Percentiles rank a stretch among this genome's conserved stretches.
phyloP scores from a whole-genome alignment of 2,329 filamentous ascomycete genomes.

The Colletotrichum sp. region DNA sequence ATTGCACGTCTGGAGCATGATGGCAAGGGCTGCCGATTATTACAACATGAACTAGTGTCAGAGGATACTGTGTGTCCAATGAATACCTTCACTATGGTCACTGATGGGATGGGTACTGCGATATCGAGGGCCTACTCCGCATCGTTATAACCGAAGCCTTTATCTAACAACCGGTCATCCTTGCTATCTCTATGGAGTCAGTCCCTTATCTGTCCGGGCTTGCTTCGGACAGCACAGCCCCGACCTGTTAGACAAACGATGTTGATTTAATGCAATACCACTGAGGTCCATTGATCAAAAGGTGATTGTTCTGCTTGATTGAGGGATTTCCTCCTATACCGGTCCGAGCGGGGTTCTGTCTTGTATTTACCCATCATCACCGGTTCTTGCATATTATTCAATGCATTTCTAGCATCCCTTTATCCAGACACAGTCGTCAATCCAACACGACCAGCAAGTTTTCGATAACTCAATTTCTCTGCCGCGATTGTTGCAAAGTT shows the following conservation, averaged over 20 bases:
- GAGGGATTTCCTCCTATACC: too few relatives aligned
- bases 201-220: too few relatives aligned
- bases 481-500: not conserved
- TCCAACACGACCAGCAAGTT: fast-evolving
- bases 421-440: too few relatives aligned
- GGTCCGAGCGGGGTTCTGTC: too few relatives aligned
- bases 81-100: not conserved
- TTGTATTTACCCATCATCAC: too few relatives aligned
- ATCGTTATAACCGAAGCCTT: not conserved
- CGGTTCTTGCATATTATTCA: too few relatives aligned
- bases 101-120: not conserved
- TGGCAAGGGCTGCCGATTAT: fast-evolving
- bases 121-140: not conserved
- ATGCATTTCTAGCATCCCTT: too few relatives aligned
- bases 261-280: too few relatives aligned
- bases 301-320: too few relatives aligned
- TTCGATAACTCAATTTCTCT: not conserved
- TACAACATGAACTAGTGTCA: not conserved
- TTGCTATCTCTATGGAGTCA: too few relatives aligned
- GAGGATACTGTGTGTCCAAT: fast-evolving
- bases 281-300: too few relatives aligned
- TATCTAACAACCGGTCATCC: not conserved
- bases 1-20: not conserved
- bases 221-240: not conserved
- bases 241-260: too few relatives aligned